A percentile compares a stretch with the other conserved stretches of the same genome.
These are phyloP conservation scores for Arctium minus DNA, from an alignment of 129 eudicot species.

Conservation along the genomic window DNA sequence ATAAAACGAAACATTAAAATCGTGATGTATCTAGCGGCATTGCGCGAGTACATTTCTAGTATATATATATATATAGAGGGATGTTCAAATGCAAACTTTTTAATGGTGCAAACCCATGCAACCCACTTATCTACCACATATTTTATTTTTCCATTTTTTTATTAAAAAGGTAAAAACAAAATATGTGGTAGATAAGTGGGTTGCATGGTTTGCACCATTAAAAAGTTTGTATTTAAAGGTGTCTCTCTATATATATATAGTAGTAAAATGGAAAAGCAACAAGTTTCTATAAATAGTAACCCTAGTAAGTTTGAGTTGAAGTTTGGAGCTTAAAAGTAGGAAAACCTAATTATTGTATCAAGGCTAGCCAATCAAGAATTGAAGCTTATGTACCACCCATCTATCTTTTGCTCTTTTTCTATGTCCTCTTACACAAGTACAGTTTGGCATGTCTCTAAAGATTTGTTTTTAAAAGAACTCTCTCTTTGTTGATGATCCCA, in stretches of 20 bases:
- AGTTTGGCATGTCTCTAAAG: conserved; percentile 25
- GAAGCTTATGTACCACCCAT: conserved; percentile 31
- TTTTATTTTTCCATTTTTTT: too few relatives aligned
- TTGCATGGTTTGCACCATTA: too few relatives aligned
- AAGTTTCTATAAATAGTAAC: conserved; percentile 33
- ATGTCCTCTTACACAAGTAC: conserved; percentile 27
- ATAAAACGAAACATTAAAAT: too few relatives aligned
- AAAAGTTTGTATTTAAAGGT: too few relatives aligned
- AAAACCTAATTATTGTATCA: conserved; percentile 38
- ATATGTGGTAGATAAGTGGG: too few relatives aligned
- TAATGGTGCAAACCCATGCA: too few relatives aligned
- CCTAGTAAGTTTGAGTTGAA: conserved; percentile 35
- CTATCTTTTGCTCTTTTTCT: conserved; percentile 19
- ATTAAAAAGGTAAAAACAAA: too few relatives aligned
- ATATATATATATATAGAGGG: too few relatives aligned
- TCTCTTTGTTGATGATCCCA: conserved; percentile 18
- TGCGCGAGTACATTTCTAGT: too few relatives aligned
- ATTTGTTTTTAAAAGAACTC: conserved; percentile 13
- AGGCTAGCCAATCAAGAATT: conserved; percentile 24
- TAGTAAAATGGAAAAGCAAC: conserved; percentile 21
- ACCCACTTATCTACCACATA: too few relatives aligned
- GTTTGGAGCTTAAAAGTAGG: conserved; percentile 24
- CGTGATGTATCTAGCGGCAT: too few relatives aligned
- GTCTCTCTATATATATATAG: conserved; percentile 13
- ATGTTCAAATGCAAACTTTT: too few relatives aligned